Base-by-base conservation (phyloP, 345 rosid species). In the Salix koriyanagi region DNA sequence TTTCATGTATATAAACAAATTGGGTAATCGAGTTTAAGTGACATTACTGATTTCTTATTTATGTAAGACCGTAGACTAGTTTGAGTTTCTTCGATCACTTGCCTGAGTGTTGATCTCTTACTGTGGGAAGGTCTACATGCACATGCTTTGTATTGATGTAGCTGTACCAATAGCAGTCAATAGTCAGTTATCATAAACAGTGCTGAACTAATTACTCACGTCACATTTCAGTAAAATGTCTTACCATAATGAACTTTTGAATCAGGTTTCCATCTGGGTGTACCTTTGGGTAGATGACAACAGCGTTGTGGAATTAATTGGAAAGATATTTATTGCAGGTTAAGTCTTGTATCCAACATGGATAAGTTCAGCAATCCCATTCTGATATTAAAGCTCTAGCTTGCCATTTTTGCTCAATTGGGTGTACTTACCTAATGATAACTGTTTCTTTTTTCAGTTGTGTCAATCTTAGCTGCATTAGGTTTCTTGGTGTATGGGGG, bases 401-500 rank as follows among this genome's bases (percentile, higher is more conserved):
- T 62, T 41, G 10, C 52, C 67, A 8, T 41, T 30, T 13, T 68
- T 69, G 65, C 70, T 71, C 14, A 15, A 42, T 48, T 25, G 13
- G 50, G 39, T 41, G 64, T 67, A 25, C 12, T 69, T 54, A 18
- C 65, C 28, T 60, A 36, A 56, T n/a, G 16, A 21, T 21, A 23
- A 25, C 37, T 78, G 7, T 75, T 50, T 76, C 36, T 73, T 84
- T 65, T 78, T 78, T 41, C 89, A 96, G 99, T 84, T 88, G 89
- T 96, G 54, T 96, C 99, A 36, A 87, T 92, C 79, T 71, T 94
- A 42, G 99, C 98, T 61, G 97, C 99, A 28, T 78, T 91, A 77
- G 97, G 98, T 69, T 96, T 94, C 90, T 84, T 94, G 90, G 87
- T 92, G 3, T 96, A 90, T 75, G 99, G 99, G 78, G 99, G 99